phyloP scores from a whole-genome alignment of 164 flowering plant species.

The Chloranthus sessilifolius region DNA sequence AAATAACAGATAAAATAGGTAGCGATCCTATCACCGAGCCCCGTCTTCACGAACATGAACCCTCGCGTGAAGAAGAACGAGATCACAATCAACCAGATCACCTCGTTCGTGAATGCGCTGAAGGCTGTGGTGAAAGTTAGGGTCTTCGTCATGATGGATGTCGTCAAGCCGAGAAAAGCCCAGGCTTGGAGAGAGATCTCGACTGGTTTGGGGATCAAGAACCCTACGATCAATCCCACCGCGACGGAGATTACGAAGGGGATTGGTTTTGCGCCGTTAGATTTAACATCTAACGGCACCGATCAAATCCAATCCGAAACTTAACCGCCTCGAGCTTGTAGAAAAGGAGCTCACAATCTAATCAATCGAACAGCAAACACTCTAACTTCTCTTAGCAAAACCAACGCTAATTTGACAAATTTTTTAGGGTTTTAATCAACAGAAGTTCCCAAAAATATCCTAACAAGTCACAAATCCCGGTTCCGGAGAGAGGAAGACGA shows the following conservation, averaged over 20 bases:
- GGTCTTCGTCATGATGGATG: constrained; percentile 58
- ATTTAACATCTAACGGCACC: no score
- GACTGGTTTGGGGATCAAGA: constrained; percentile 58
- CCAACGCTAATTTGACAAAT: no score
- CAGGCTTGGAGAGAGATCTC: constrained; percentile 63
- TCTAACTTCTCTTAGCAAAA: no score
- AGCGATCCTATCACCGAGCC: constrained; percentile 84
- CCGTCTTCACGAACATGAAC: constrained; percentile 93
- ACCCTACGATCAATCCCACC: constrained; percentile 51
- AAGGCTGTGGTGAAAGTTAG: constrained; percentile 66
- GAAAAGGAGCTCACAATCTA: no score
- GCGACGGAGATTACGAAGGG: constrained; percentile 58
- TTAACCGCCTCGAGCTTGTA: no score
- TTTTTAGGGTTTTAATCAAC: no score
- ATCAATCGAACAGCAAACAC: no score
- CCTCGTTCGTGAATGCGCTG: constrained; percentile 77
- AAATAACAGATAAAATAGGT: constrained; percentile 84
- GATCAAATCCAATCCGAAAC: no score
- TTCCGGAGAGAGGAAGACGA: no score
- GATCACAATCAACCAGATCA: constrained; percentile 90
- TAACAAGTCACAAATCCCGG: no score
- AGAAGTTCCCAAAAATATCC: no score
- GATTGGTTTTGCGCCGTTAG: constrained; percentile 61
- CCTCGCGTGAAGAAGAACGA: constrained; percentile 97
- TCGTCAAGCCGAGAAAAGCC: constrained; percentile 74